These are phyloP conservation scores for Ettlia oleoabundans DNA, from an alignment of 139 green algal genomes.

Conservation along the genomic window DNA sequence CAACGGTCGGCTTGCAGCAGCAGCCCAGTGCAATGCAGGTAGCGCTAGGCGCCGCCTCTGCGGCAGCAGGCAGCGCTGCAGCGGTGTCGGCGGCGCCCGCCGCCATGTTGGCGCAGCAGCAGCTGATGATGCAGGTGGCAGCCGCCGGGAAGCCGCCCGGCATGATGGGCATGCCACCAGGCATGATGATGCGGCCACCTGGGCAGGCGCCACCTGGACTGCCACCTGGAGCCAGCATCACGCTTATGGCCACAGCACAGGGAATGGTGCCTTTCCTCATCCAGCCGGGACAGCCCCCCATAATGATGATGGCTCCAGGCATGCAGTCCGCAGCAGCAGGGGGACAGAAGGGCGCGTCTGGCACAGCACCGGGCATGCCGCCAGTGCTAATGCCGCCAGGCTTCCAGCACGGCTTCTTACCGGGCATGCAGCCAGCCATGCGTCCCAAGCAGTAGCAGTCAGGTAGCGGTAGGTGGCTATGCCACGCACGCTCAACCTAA, in stretches of 20 bases:
- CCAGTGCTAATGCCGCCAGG: neutral
- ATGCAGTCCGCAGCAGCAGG: neutral
- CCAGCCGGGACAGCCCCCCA: slow-evolving; percentile 13
- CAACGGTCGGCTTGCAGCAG: no score
- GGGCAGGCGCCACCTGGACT: neutral
- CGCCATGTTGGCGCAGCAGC: slow-evolving; percentile 25
- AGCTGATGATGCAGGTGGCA: slow-evolving; percentile 14
- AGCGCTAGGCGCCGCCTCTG: neutral
- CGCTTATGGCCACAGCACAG: neutral
- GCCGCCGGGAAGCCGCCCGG: neutral
- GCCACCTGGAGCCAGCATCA: neutral
- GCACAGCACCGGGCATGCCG: neutral
- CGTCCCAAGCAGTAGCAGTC: neutral
- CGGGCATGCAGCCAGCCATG: neutral
- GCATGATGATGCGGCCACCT: neutral
- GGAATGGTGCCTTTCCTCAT: slow-evolving; percentile 21
- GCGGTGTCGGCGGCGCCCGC: neutral
- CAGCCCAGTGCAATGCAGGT: slow-evolving; percentile 3
- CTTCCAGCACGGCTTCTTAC: neutral
- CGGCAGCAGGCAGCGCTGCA: no score
- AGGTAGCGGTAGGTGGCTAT: no score
- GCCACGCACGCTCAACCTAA: no score
- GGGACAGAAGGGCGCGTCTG: no score
- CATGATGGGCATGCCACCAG: slow-evolving; percentile 1
- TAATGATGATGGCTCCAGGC: slow-evolving; percentile 15